These are phyloP conservation scores for Acorus calamus DNA, from an alignment of 106 monocot species.

Conservation along the genomic window DNA sequence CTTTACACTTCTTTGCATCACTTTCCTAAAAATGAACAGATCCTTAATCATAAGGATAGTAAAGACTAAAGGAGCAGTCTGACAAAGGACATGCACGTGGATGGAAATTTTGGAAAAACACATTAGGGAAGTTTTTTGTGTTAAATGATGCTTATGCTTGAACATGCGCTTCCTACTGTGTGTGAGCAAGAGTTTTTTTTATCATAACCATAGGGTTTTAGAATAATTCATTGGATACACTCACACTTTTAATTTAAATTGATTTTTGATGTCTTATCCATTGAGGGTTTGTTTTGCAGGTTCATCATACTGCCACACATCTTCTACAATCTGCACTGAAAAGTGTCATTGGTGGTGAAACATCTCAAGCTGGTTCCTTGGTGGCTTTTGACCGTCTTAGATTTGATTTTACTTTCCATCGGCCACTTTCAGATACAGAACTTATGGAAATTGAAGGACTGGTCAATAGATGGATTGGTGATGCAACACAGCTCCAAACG, in stretches of 20 bases:
- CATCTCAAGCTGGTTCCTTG: constrained; percentile 95
- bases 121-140: no score
- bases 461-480: constrained; percentile 76
- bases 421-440: constrained; percentile 69
- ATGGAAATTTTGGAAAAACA: no score
- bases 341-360: constrained; percentile 58
- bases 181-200: no score
- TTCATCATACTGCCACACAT: constrained; percentile 98
- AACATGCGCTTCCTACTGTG: no score
- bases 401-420: constrained; percentile 94
- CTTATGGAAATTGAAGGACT: constrained; percentile 54
- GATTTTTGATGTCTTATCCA: constrained; percentile 2
- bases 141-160: no score
- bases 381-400: constrained; percentile 92
- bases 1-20: no score
- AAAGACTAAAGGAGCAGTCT: no score
- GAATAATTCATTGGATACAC: no score
- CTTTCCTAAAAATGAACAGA: no score
- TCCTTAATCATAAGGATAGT: no score
- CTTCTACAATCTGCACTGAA: constrained; percentile 95
- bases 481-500: constrained; percentile 65
- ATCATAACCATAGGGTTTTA: no score
- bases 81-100: no score
- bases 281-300: constrained; percentile 21
- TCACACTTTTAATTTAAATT: neutral